Evolutionary conservation across 306 rosid species (phyloP).

Genomic region (Cucurbita maxima): DNA sequence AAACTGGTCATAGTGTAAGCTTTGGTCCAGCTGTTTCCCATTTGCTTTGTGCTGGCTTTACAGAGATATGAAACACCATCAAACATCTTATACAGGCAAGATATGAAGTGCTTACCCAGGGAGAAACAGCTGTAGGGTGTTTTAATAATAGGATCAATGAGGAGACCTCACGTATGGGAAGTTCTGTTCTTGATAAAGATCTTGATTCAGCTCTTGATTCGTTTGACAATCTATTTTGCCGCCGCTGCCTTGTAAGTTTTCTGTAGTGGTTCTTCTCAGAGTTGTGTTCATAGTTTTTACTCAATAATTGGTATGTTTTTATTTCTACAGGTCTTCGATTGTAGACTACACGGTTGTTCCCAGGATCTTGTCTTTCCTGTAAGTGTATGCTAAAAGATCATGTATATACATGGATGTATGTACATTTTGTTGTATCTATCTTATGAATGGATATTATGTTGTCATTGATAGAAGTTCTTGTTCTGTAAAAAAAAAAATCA

Average conservation of each 20-base stretch:
- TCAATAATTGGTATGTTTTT: constrained; percentile 3
- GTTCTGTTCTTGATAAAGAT: constrained; percentile 73
- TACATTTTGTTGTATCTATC: background rate
- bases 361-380: constrained; percentile 98
- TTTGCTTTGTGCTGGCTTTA: constrained; percentile 86
- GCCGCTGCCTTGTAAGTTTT: constrained; percentile 79
- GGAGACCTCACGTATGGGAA: constrained; percentile 41
- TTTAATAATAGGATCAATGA: constrained; percentile 35
- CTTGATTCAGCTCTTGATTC: constrained; percentile 96
- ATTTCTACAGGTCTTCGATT: constrained; percentile 65
- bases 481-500: constrained; percentile 18
- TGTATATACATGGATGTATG: background rate
- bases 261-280: constrained; percentile 2
- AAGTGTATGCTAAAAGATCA: constrained; percentile 17
- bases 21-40: constrained; percentile 83
- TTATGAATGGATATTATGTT: background rate
- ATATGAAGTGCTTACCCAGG: constrained; percentile 43
- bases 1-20: constrained; percentile 65
- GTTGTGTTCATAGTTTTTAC: background rate
- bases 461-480: background rate
- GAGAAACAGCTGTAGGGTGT: constrained; percentile 36
- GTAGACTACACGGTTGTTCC: constrained; percentile 95
- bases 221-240: constrained; percentile 93
- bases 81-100: constrained; percentile 98
- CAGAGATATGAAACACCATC: constrained; percentile 88